These are phyloP conservation scores for Sporodiniella umbellata DNA, from an alignment of 371 early-diverging fungal genomes.

Conservation along the genomic window DNA sequence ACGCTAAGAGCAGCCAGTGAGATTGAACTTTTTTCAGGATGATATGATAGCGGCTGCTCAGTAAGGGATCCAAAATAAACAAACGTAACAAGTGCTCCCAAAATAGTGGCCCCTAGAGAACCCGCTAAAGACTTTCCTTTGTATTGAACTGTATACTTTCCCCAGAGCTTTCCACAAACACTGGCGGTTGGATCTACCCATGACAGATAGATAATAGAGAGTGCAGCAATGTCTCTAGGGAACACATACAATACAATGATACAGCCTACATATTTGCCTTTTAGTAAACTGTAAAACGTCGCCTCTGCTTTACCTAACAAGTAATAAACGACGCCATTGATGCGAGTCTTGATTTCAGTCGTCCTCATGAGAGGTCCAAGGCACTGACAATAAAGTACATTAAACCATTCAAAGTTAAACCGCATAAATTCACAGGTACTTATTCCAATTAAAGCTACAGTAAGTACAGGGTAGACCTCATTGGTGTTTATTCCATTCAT, in stretches of 20 bases:
- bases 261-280: constrained; percentile 27
- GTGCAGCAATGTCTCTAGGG: constrained; percentile 46
- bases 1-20: constrained; percentile 22
- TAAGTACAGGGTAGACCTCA: constrained; percentile 31
- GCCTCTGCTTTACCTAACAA: constrained; percentile 42
- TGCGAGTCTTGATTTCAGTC: constrained; percentile 31
- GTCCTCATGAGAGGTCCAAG: constrained; percentile 52
- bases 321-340: constrained; percentile 55
- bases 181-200: constrained; percentile 59
- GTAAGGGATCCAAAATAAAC: constrained; percentile 31
- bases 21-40: constrained; percentile 7
- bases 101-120: constrained; percentile 34
- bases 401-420: constrained; percentile 43
- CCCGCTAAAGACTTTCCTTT: constrained; percentile 54
- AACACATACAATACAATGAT: constrained; percentile 39
- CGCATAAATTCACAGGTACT: constrained; percentile 39
- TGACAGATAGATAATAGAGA: constrained; percentile 53
- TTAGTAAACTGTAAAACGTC: no score
- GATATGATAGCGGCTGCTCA: constrained; percentile 19
- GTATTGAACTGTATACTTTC: constrained; percentile 43
- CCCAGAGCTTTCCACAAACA: constrained; percentile 47
- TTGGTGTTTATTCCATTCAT: constrained; percentile 23
- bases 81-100: constrained; percentile 43
- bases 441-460: constrained; percentile 27
- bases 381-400: constrained; percentile 39